Evolutionary conservation across 345 rosid species (phyloP), one percentile per base, ranked within the genome.

Genomic region (Hibiscus tridactylites): DNA sequence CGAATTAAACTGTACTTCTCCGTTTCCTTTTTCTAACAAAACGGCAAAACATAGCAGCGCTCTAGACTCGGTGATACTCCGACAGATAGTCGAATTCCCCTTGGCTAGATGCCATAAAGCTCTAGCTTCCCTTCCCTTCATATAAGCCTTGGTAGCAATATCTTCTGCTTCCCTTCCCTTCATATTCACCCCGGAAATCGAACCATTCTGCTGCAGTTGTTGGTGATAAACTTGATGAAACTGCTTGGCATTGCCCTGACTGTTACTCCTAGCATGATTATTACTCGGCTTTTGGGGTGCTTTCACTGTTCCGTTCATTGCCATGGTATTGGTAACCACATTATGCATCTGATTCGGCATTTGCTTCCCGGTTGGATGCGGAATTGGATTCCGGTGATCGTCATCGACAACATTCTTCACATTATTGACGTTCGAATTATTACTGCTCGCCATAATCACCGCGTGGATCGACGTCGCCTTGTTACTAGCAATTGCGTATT

Each of bases 91-190:
- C 0, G 96, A 71, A 76, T 94, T 94, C 19, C 84, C 96, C 57
- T 71, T 82, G 3, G 96, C 93, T 57, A 94, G 96, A 16, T 82
- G 84, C 95, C 98, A 86, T 13, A 94, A 88, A 39, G 98, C 98
- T 74, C 86, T 84, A 9, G 97, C 95, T 49, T 97, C 92, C 98
- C 87, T 86, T 17, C 88, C 95, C 62, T 94, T 94, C 95, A 91
- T 91, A 28, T 79, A 73, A 5, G 95, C 79, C 84, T 94, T 94
- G 24, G 90, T 88, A 42, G 72, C 87, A 46, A 95, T 87, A 71
- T 90, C 96, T 79, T 94, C 98, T 2, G 78, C 74, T 61, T 94
- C 98, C 73, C 97, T 86, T 10, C 93, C 97, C 70, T 88, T 87
- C 9, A 81, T 59, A 68, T 72, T 83, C 70, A 79, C 72, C 29